Base-by-base conservation (phyloP, 1,284 basidiomycete genomes). In the Pterulicium gracile region DNA sequence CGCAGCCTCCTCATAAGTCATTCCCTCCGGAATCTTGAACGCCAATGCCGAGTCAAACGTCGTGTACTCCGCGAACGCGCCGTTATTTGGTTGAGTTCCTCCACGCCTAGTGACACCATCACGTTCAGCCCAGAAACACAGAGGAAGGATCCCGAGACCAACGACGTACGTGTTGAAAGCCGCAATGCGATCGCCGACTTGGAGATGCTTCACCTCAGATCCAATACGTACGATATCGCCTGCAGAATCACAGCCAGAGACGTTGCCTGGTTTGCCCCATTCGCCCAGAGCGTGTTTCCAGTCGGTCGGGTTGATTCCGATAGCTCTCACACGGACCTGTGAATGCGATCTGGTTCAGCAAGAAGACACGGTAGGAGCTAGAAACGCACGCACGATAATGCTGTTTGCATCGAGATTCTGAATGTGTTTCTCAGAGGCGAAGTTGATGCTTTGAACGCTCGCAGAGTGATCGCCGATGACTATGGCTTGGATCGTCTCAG, bases 1-100 rank as follows among this genome's bases (percentile, higher is more conserved):
- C 3, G 48, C 45, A 17, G 36, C 48, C 23, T 49, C 48, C 10
- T 47, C 48, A 34, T 47, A 47, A 3, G 45, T 42, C 48, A 49
- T 47, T 21, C 40, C 42, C 17, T 42, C 36, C 4, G 48, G 48
- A n/a, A 48, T 17, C 14, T 23, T 40, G 10, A 41, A 41, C 7
- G 18, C 39, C 18, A n/a, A 10, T 10, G 39, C 19, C 10, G 39
- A n/a, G 18, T n/a, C 13, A 17, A 41, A 19, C n/a, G 7, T n/a
- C 13, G 18, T 17, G 19, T 41, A 41, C 18, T 41, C 39, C 19
- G 39, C 39, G 39, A 41, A 41, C 10, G 39, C 39, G n/a, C 39
- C 39, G 27, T 32, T 32, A n/a, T 32, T 32, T n/a, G 27, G 27
- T 10, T 32, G 27, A 7, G 27, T 32, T 10, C 27, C 27, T 10